A percentile compares a stretch with the other conserved stretches of the same genome.
Evolutionary conservation across 768 basidiomycete genomes (phyloP).

Genomic region (Mycena amicta): DNA sequence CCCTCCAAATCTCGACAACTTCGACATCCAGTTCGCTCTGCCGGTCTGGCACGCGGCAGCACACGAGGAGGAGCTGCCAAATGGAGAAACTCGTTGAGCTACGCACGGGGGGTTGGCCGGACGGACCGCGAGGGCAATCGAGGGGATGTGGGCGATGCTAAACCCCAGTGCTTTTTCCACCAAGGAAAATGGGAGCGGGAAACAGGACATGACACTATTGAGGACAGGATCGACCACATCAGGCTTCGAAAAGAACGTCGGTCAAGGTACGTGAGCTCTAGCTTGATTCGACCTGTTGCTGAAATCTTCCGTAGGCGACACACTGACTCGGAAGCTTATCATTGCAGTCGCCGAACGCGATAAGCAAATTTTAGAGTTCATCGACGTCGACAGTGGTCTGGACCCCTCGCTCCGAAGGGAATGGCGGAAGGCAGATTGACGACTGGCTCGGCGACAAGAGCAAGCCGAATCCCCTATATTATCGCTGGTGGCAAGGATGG

Average conservation of each 20-base stretch:
- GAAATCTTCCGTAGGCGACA: neutral
- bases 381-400: neutral
- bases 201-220: constrained; percentile 28
- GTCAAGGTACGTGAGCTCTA: constrained; percentile 3
- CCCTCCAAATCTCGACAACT: too few relatives aligned
- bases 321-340: neutral
- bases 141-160: constrained; percentile 30
- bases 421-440: constrained; percentile 3
- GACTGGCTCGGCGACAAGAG: constrained; percentile 1
- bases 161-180: constrained; percentile 29
- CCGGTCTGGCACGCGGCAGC: constrained; percentile 11
- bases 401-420: neutral
- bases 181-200: constrained; percentile 33
- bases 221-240: constrained; percentile 26
- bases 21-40: neutral
- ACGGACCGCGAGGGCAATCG: constrained; percentile 37
- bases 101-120: constrained; percentile 19
- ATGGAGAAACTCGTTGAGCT: constrained; percentile 12
- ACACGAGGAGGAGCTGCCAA: constrained; percentile 13
- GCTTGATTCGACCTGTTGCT: too few relatives aligned
- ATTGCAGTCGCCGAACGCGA: constrained; percentile 11
- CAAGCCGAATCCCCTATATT: too few relatives aligned
- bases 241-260: constrained; percentile 19
- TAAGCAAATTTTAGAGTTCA: neutral
- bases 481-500: neutral